phyloP scores from a whole-genome alignment of 495 filamentous ascomycete genomes.

The Hypomontagnella monticulosa region DNA sequence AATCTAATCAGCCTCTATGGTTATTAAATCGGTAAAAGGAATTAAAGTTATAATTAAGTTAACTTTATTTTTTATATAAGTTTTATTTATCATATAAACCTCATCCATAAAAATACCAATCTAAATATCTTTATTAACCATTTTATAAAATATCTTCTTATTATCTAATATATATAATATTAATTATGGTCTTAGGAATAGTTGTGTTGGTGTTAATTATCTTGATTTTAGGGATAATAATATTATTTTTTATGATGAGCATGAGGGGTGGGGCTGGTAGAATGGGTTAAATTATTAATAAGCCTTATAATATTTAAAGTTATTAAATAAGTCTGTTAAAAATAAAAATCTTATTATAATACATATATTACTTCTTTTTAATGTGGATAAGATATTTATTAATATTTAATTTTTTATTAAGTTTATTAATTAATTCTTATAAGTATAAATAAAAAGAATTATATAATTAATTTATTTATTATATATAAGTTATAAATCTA shows the following conservation, averaged over 20 bases:
- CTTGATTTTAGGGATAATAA: neutral
- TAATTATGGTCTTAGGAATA: neutral
- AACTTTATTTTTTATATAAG: neutral
- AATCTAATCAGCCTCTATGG: too few species aligned
- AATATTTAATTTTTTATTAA: neutral
- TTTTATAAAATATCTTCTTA: neutral
- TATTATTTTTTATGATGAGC: neutral
- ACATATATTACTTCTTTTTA: neutral
- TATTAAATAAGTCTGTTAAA: too few species aligned
- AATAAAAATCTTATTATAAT: neutral
- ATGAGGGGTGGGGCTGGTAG: too few species aligned
- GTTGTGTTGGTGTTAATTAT: neutral
- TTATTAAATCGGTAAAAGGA: too few species aligned
- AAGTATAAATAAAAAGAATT: neutral
- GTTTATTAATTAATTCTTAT: neutral
- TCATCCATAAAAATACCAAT: neutral
- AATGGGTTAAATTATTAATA: neutral
- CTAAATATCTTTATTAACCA: neutral
- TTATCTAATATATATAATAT: neutral
- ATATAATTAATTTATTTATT: neutral
- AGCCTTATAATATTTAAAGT: neutral
- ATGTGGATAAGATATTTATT: neutral
- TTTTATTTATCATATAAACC: too few species aligned
- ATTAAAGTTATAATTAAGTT: too few species aligned
- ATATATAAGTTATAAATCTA: neutral